Evolutionary conservation across 495 filamentous ascomycete genomes (phyloP).

Genomic region (Chaetomium fimeti): DNA sequence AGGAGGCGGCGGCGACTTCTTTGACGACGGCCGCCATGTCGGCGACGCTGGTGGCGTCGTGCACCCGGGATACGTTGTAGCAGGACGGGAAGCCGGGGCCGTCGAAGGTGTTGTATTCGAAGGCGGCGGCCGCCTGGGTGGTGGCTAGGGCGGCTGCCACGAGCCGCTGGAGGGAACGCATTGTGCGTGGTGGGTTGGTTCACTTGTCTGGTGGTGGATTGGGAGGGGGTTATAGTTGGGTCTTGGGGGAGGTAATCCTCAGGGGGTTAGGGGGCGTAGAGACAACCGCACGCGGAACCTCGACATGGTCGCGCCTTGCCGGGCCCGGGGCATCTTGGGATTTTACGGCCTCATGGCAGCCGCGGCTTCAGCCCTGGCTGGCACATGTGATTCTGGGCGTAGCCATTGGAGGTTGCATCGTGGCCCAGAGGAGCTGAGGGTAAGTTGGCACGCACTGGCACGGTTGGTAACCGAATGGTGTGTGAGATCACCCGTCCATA

Average conservation of each 20-base stretch:
- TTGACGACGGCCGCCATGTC: conserved; percentile 46
- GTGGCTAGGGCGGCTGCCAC: conserved; percentile 17
- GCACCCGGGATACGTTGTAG: conserved; percentile 43
- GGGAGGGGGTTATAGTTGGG: neutral
- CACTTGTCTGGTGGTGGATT: neutral
- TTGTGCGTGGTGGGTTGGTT: neutral
- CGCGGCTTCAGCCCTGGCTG: conserved; percentile 4
- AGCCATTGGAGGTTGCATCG: neutral
- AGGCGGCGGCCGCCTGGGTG: conserved; percentile 27
- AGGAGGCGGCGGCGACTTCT: neutral
- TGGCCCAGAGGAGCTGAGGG: neutral
- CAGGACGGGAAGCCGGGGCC: conserved; percentile 50
- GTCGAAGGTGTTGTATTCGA: conserved; percentile 51
- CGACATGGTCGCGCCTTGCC: no score
- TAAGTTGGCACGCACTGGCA: neutral
- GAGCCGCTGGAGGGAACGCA: neutral
- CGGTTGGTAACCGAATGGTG: neutral
- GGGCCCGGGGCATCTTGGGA: neutral
- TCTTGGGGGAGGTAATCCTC: neutral
- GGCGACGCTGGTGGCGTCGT: conserved; percentile 44
- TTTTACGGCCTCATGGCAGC: neutral
- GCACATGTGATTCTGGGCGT: conserved; percentile 12
- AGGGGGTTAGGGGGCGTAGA: neutral
- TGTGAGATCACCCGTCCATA: neutral
- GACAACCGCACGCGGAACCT: neutral